phyloP scores from a whole-genome alignment of 176 grass and related monocot genomes.

The Musa troglodytarum region DNA sequence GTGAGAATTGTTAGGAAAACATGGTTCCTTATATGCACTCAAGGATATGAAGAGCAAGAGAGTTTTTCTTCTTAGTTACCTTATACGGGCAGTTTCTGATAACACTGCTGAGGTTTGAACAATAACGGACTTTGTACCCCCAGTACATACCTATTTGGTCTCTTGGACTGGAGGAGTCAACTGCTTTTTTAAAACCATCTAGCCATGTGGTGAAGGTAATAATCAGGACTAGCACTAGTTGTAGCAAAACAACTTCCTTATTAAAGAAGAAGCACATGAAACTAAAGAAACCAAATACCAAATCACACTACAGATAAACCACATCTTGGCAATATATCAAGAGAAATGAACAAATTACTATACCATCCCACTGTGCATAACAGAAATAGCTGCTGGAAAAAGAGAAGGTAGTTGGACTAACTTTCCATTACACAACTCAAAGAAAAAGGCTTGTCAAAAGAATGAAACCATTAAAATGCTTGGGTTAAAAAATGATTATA shows the following conservation, averaged over 20 bases:
- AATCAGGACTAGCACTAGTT: conserved; percentile 21
- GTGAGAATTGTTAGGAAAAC: not conserved
- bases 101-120: conserved; percentile 67
- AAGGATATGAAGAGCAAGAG: conserved; percentile 5
- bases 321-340: not conserved
- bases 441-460: too few species aligned
- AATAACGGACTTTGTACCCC: conserved; percentile 92
- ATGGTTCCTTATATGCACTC: not conserved
- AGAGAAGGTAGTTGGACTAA: not conserved
- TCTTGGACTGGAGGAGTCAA: conserved; percentile 34
- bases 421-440: too few species aligned
- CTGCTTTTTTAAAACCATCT: conserved; percentile 62
- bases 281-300: not conserved
- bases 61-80: conserved; percentile 26
- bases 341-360: not conserved
- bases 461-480: too few species aligned
- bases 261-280: not conserved
- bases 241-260: not conserved
- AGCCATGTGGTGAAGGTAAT: conserved; percentile 16
- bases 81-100: conserved; percentile 54
- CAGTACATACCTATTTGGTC: conserved; percentile 70
- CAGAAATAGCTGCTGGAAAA: not conserved
- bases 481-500: too few species aligned
- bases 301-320: not conserved
- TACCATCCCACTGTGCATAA: not conserved